phyloP scores from a whole-genome alignment of 495 filamentous ascomycete species.

The Apodospora peruviana region DNA sequence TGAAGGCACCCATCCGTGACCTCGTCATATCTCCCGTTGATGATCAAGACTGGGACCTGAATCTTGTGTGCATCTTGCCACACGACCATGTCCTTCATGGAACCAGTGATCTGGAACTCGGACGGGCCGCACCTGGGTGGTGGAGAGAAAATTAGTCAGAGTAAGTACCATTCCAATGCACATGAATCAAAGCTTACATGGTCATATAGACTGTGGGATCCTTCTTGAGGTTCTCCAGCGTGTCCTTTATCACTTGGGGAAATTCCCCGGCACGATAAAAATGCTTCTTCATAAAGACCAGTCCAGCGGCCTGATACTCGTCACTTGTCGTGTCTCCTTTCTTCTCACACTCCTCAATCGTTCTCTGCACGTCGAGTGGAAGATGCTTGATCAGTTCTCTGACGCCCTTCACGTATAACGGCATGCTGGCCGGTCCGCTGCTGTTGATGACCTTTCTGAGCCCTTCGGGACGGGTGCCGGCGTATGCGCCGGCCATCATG shows the following conservation, averaged over 20 bases:
- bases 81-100: slow-evolving; percentile 30
- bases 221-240: slow-evolving; percentile 9
- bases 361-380: slow-evolving; percentile 1
- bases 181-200: slow-evolving; percentile 10
- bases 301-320: slow-evolving; percentile 13
- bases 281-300: slow-evolving; percentile 9
- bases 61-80: slow-evolving; percentile 27
- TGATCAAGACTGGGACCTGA: slow-evolving; percentile 30
- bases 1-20: slow-evolving; percentile 28
- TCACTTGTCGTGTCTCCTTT: background rate
- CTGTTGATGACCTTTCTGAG: background rate
- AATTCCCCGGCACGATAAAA: slow-evolving; percentile 11
- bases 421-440: slow-evolving; percentile 6
- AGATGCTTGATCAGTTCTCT: background rate
- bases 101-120: slow-evolving; percentile 38
- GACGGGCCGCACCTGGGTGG: slow-evolving; percentile 26
- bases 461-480: background rate
- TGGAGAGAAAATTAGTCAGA: background rate
- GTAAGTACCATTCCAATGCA: background rate
- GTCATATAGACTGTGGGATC: slow-evolving; percentile 16
- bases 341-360: slow-evolving; percentile 4
- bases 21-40: slow-evolving; percentile 45
- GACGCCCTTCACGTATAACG: slow-evolving; percentile 1
- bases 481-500: slow-evolving; percentile 39
- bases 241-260: slow-evolving; percentile 9